Percentiles rank a stretch among this genome's conserved stretches.
Conservation (phyloP, 2,329 filamentous ascomycete genomes). For the Fusarium sp. region DNA sequence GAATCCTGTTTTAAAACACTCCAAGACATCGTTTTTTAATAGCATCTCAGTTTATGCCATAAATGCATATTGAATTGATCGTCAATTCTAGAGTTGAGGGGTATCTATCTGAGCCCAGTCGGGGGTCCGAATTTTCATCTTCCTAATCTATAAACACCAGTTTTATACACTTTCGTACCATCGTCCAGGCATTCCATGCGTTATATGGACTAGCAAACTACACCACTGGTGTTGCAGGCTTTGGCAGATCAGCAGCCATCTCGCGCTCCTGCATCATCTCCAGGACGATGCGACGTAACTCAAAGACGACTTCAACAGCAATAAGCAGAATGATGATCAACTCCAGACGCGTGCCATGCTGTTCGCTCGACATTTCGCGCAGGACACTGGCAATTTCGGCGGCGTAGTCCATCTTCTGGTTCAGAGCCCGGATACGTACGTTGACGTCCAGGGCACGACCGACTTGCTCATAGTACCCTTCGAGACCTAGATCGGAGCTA, state of each 20-base stretch:
- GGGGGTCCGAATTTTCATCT: not conserved
- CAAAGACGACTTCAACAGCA: slow-evolving; percentile 90
- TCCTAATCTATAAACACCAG: slow-evolving; percentile 11
- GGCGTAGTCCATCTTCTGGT: slow-evolving; percentile 98
- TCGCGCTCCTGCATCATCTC: slow-evolving; percentile 62
- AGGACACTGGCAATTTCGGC: slow-evolving; percentile 93
- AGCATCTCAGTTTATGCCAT: not conserved
- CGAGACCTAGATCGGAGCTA: slow-evolving; percentile 86
- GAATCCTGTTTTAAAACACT: not conserved
- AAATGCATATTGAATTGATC: slow-evolving; percentile 9
- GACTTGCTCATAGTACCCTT: slow-evolving; percentile 95
- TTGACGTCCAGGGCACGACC: slow-evolving; percentile 90
- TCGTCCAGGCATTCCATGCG: not conserved
- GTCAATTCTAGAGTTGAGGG: slow-evolving; percentile 42
- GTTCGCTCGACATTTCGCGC: slow-evolving; percentile 88
- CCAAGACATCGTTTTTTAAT: not conserved
- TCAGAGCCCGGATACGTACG: slow-evolving; percentile 88
- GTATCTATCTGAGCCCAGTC: slow-evolving; percentile 38
- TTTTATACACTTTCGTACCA: slow-evolving; percentile 13
- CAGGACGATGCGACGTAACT: slow-evolving; percentile 78
- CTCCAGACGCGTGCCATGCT: slow-evolving; percentile 87
- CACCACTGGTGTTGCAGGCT: not conserved
- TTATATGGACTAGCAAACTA: not conserved
- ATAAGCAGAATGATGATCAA: slow-evolving; percentile 97
- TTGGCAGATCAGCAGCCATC: slow-evolving; percentile 31